These are phyloP conservation scores for Thelephora terrestris DNA, from an alignment of 1,284 basidiomycete species.

Conservation along the genomic window DNA sequence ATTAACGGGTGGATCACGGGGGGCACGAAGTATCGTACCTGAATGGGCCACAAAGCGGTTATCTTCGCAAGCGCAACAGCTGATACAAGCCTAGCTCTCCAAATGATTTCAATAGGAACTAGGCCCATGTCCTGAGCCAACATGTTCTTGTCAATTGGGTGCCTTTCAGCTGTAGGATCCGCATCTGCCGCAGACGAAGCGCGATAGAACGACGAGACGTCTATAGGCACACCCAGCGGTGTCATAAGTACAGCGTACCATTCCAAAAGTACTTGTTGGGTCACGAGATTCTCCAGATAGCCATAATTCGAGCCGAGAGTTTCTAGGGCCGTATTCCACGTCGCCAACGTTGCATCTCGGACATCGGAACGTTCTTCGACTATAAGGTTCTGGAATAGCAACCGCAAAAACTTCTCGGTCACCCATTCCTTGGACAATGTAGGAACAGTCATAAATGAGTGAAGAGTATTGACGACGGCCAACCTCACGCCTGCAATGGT, in stretches of 20 bases:
- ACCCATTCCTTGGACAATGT: conserved; percentile 82
- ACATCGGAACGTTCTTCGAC: conserved; percentile 88
- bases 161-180: conserved; percentile 47
- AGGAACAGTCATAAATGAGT: conserved; percentile 75
- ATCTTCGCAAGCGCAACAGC: conserved; percentile 75
- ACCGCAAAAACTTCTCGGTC: conserved; percentile 63
- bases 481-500: conserved; percentile 92
- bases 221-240: conserved; percentile 78
- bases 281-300: conserved; percentile 42
- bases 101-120: conserved; percentile 68
- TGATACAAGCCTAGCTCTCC: conserved; percentile 77
- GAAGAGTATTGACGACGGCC: conserved; percentile 85
- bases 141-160: conserved; percentile 97
- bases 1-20: conserved; percentile 1
- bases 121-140: conserved; percentile 85
- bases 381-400: conserved; percentile 92
- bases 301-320: conserved; percentile 37
- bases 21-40: conserved; percentile 28
- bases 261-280: conserved; percentile 48
- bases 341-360: conserved; percentile 65
- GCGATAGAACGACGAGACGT: conserved; percentile 64
- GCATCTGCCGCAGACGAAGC: conserved; percentile 36
- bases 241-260: conserved; percentile 92
- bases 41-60: conserved; percentile 56
- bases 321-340: conserved; percentile 70